Evolutionary conservation across 768 basidiomycete genomes (phyloP), one percentile per base, ranked within the genome.

Genomic region (Phlebiopsis flavidoalba): DNA sequence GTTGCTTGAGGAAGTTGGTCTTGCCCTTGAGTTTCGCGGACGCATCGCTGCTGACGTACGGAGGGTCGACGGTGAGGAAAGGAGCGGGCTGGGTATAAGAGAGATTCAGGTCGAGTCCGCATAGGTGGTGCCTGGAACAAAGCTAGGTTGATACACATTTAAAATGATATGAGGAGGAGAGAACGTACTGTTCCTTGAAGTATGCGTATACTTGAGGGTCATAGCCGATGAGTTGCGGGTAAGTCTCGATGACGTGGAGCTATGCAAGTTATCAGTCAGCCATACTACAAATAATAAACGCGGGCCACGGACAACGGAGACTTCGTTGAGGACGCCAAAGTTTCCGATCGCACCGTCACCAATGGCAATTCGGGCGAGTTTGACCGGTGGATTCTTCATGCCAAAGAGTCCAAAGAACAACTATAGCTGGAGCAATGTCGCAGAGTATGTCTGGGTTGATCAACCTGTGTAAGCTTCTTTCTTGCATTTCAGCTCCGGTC

Each of bases 401-500:
- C 76, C 77, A 65, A 91, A 88, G 69, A 89, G 86, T 11, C 86
- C 76, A 71, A 89, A 88, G 63, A 84, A 74, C 66, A 91, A 90
- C 68, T 91, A 90, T 11, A 89, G 88, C 87, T 90, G 45, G 6
- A 50, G 21, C 61, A 53, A 40, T 58, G 45, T 33, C 56, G 55
- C 35, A 40, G 36, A 12, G 36, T n/a, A 45, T 37, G 11, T 10
- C 17, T 43, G 15, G 17, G 21, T 6, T 17, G 10, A 37, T 15
- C 11, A 21, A n/a, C 22, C 17, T 3, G 8, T 52, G 66, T 48
- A 60, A 85, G 83, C 56, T 89, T 89, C 65, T 87, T 89, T 61
- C 79, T 79, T 26, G 89, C 89, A 15, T 89, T 83, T 70, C 89
- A 91, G 65, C 86, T 88, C 71, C 91, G 89, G 5, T 89, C 89